Percentiles rank a stretch among this genome's conserved stretches.
Evolutionary conservation across 768 basidiomycete genomes (phyloP).

Genomic region (Lactarius evosmus): DNA sequence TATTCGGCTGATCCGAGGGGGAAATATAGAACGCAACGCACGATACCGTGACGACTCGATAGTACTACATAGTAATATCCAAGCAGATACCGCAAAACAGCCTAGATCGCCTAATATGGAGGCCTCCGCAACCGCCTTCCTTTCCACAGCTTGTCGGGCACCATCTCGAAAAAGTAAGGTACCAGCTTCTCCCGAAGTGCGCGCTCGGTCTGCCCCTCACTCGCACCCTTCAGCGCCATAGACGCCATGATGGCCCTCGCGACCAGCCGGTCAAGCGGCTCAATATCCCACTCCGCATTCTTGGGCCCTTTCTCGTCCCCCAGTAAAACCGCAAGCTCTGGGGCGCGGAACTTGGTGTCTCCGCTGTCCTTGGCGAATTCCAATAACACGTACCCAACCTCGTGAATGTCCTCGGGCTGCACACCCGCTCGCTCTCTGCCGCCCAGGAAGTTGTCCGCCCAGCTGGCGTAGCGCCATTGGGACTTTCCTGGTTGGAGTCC

Average conservation of each 20-base stretch:
- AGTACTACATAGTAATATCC: not conserved
- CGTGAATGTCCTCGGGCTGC: not conserved
- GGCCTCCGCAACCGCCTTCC: slow-evolving; percentile 16
- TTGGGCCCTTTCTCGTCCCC: not conserved
- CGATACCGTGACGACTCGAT: not conserved
- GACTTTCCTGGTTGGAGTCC: not conserved
- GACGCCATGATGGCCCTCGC: slow-evolving; percentile 10
- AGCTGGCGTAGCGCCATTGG: not conserved
- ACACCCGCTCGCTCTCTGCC: not conserved
- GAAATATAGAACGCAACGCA: not conserved
- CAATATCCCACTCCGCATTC: slow-evolving; percentile 16
- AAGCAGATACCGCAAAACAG: not conserved
- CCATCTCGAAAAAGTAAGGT: slow-evolving; percentile 14
- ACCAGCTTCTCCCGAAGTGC: slow-evolving; percentile 7
- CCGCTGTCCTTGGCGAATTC: not conserved
- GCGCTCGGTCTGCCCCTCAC: not conserved
- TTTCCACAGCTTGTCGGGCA: slow-evolving; percentile 11
- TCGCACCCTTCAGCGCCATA: not conserved
- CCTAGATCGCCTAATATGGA: not conserved
- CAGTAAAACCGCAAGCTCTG: not conserved
- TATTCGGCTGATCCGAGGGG: no score
- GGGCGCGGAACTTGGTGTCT: slow-evolving; percentile 3
- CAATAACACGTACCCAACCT: slow-evolving; percentile 3
- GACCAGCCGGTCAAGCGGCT: slow-evolving; percentile 25
- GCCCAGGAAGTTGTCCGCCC: slow-evolving; percentile 21